Percentiles rank a stretch among this genome's conserved stretches.
Conservation (phyloP, 768 basidiomycete species). For the Cubamyces sp. region DNA sequence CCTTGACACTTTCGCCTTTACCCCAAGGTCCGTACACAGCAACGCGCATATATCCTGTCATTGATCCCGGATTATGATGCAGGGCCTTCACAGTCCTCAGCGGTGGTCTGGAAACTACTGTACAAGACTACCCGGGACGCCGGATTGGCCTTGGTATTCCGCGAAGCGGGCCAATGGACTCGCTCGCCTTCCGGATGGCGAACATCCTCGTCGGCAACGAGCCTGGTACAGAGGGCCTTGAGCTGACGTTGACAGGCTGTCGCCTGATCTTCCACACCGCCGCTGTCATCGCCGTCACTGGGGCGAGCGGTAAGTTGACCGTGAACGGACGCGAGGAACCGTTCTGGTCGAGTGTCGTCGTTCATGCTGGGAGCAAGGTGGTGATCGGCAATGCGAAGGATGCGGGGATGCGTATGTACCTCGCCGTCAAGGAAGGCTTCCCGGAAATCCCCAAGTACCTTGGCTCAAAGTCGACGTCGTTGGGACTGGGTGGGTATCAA, state of each 20-base stretch:
- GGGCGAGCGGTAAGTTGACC: conserved; percentile 47
- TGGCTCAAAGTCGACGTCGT: conserved; percentile 67
- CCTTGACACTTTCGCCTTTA: conserved; percentile 47
- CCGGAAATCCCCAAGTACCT: conserved; percentile 59
- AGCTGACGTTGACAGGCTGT: conserved; percentile 52
- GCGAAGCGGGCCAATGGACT: conserved; percentile 66
- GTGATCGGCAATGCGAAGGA: conserved; percentile 39
- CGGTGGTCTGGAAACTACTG: conserved; percentile 57
- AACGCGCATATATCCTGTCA: neutral
- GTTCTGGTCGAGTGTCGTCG: conserved; percentile 54
- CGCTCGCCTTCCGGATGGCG: conserved; percentile 55
- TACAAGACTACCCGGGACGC: conserved; percentile 64
- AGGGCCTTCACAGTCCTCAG: conserved; percentile 58
- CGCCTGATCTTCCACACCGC: conserved; percentile 53
- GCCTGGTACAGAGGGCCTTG: conserved; percentile 54
- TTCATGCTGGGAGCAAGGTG: conserved; percentile 50
- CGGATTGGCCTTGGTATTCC: conserved; percentile 61
- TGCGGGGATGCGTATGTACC: conserved; percentile 56
- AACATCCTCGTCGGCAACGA: conserved; percentile 64
- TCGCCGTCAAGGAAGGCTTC: conserved; percentile 63
- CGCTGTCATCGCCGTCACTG: conserved; percentile 59
- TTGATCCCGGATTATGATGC: neutral
- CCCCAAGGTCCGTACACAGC: conserved; percentile 41
- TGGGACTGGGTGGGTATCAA: conserved; percentile 67
- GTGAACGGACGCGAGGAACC: conserved; percentile 43